Conservation (phyloP, 2,329 filamentous ascomycete species). For the Diaporthe velutina region DNA sequence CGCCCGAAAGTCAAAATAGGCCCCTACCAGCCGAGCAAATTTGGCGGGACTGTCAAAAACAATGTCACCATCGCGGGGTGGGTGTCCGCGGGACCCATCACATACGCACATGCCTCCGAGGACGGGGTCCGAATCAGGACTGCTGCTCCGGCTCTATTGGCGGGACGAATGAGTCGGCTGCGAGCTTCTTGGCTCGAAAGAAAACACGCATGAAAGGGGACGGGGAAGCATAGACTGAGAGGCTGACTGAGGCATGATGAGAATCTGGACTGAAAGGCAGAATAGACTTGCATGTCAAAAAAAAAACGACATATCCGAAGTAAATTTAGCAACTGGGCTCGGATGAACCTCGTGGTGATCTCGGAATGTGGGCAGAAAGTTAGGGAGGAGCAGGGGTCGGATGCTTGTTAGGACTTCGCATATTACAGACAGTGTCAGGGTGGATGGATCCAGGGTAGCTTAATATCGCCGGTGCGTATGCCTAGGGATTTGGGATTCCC, state of each 20-base stretch:
- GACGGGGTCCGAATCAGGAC: slow-evolving; percentile 1
- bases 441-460: too few relatives aligned
- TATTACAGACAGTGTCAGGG: too few relatives aligned
- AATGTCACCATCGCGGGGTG: not conserved
- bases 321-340: not conserved
- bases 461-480: not conserved
- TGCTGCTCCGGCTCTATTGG: slow-evolving; percentile 27
- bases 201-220: not conserved
- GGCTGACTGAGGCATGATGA: not conserved
- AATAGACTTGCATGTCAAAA: too few relatives aligned
- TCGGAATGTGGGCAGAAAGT: not conserved
- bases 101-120: not conserved
- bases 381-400: not conserved
- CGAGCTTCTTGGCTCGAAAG: not conserved
- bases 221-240: not conserved
- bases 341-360: not conserved
- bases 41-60: not conserved
- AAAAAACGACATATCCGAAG: not conserved
- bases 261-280: too few relatives aligned
- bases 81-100: slow-evolving; percentile 22
- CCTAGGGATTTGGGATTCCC: accelerated
- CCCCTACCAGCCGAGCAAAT: not conserved
- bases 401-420: not conserved
- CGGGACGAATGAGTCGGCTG: slow-evolving; percentile 11
- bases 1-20: not conserved